Conservation (phyloP, 164 flowering plant genomes). For the Macadamia tetraphylla region DNA sequence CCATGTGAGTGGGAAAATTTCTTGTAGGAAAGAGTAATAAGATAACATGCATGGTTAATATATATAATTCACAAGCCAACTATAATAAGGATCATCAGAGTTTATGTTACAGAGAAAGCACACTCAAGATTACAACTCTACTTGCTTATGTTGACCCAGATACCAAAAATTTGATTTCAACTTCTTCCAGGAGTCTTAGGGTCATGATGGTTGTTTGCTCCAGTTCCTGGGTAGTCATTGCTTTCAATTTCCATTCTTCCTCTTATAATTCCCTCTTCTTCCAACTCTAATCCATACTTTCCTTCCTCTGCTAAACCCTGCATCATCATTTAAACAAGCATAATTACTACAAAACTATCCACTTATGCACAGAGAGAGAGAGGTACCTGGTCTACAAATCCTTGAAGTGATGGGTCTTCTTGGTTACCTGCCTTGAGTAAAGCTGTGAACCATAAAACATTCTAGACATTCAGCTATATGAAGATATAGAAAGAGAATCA, state of each 20-base stretch:
- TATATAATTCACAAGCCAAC: no score
- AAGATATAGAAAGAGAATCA: background rate
- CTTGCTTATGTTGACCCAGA: background rate
- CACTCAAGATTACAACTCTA: background rate
- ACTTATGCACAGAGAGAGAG: background rate
- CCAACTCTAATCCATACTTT: background rate
- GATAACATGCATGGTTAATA: no score
- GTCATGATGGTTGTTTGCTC: constrained; percentile 39
- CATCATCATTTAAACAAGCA: background rate
- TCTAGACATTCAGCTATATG: background rate
- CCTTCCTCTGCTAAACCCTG: background rate
- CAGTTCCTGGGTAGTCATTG: constrained; percentile 38
- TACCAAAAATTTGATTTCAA: background rate
- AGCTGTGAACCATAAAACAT: constrained; percentile 19
- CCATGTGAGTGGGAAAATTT: no score
- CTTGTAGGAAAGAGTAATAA: no score
- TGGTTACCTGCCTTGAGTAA: constrained; percentile 16
- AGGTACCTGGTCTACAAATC: constrained; percentile 21
- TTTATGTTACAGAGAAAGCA: no score
- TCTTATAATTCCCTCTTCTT: constrained; percentile 5
- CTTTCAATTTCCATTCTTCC: constrained; percentile 27
- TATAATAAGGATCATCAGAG: no score
- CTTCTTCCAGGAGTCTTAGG: constrained; percentile 31
- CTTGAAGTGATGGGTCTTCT: constrained; percentile 17
- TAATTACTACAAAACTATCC: background rate